phyloP scores from a whole-genome alignment of 73 alveolate genomes.

The Paramecium octaurelia region DNA sequence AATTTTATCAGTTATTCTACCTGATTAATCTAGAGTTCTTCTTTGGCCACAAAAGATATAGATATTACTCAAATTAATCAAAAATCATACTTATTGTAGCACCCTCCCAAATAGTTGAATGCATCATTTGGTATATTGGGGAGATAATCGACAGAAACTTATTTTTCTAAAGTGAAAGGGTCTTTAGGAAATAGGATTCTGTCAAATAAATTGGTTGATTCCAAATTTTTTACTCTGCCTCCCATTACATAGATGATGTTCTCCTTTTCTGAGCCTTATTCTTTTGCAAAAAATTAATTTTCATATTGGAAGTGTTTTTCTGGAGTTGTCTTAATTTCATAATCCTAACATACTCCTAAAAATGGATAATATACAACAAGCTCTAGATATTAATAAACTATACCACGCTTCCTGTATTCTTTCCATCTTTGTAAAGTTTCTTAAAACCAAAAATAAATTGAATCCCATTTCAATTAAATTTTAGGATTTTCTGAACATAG shows the following conservation, averaged over 20 bases:
- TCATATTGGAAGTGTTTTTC: neutral
- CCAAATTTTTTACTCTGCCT: neutral
- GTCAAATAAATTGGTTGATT: neutral
- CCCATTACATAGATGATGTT: neutral
- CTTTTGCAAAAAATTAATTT: neutral
- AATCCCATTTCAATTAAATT: neutral
- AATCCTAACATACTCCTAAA: neutral
- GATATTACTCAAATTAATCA: neutral
- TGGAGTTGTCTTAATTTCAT: neutral
- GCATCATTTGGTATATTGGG: neutral
- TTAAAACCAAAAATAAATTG: neutral
- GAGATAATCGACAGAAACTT: neutral
- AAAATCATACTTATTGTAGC: neutral
- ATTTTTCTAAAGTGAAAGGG: neutral
- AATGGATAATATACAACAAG: neutral
- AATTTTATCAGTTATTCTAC: neutral
- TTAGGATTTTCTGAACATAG: neutral
- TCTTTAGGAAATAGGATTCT: slow-evolving; percentile 8
- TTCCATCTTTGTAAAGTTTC: neutral
- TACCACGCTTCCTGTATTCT: neutral
- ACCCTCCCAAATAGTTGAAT: neutral
- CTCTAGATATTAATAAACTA: neutral
- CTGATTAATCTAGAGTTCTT: neutral
- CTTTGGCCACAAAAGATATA: slow-evolving; percentile 9
- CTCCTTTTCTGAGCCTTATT: neutral